Conservation (phyloP, 148 eudicot species). For the Dianthus caryophyllus region DNA sequence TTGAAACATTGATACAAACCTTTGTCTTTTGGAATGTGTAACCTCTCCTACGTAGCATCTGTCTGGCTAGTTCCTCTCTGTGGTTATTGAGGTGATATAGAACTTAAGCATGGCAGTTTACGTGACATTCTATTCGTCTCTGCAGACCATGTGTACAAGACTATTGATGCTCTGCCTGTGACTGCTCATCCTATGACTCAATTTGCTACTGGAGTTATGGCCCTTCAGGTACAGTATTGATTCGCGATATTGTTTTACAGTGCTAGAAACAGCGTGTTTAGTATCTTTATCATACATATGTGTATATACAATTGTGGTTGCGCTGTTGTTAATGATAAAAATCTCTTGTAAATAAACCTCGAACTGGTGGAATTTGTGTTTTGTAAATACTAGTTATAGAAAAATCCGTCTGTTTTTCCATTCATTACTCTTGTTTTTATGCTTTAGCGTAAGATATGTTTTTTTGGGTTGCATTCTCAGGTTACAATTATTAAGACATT, state of each 20-base stretch:
- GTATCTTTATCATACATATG: not conserved
- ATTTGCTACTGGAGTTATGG: conserved; percentile 96
- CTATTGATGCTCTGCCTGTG: conserved; percentile 85
- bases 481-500: not conserved
- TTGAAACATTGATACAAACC: not conserved
- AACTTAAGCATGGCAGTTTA: conserved; percentile 7
- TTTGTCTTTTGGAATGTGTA: not conserved
- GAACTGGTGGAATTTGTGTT: not conserved
- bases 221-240: conserved; percentile 66
- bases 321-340: not conserved
- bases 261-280: not conserved
- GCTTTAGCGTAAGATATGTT: not conserved
- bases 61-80: not conserved
- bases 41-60: not conserved
- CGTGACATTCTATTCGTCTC: conserved; percentile 19
- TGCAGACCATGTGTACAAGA: conserved; percentile 83
- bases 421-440: not conserved
- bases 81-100: not conserved
- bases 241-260: conserved; percentile 1
- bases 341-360: not conserved
- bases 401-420: not conserved
- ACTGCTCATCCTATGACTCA: conserved; percentile 99
- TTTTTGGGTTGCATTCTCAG: not conserved
- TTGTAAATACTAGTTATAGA: not conserved
- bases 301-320: not conserved